These are phyloP conservation scores for Salix brachista DNA, from an alignment of 345 rosid genomes.

Conservation along the genomic window DNA sequence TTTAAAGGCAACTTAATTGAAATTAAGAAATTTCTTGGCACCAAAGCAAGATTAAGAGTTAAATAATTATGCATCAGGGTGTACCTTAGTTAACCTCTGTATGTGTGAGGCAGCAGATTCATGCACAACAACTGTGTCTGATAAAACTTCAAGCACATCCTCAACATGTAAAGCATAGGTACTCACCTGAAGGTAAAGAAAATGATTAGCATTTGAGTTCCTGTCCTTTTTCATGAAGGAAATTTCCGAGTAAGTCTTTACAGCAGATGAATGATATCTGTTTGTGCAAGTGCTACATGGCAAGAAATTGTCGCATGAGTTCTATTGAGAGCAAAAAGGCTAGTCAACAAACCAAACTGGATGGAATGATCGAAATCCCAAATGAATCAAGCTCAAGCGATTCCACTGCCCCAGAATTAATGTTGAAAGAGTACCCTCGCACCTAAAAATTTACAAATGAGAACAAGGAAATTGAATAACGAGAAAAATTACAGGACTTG, in stretches of 20 bases:
- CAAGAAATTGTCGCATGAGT: not conserved
- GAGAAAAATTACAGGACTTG: slow-evolving; percentile 1
- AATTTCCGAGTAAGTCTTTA: not conserved
- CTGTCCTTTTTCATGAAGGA: not conserved
- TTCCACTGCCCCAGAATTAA: slow-evolving; percentile 68
- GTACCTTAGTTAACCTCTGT: slow-evolving; percentile 81
- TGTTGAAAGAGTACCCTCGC: slow-evolving; percentile 76
- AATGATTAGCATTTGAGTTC: not conserved
- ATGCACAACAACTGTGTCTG: slow-evolving; percentile 65
- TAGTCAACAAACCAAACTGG: slow-evolving; percentile 63
- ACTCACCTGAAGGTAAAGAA: slow-evolving; percentile 55
- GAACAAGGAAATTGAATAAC: not conserved
- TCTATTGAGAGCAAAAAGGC: slow-evolving; percentile 1
- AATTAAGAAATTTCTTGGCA: not conserved
- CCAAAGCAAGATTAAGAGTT: not conserved
- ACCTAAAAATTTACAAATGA: slow-evolving; percentile 38
- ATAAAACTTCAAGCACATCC: slow-evolving; percentile 68
- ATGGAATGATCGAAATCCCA: slow-evolving; percentile 80
- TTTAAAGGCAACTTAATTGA: not conserved
- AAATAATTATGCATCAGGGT: not conserved
- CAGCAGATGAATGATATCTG: not conserved
- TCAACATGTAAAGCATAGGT: slow-evolving; percentile 69
- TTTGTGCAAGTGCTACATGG: not conserved
- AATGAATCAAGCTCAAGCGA: slow-evolving; percentile 86
- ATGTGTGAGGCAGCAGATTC: slow-evolving; percentile 68